Base-by-base conservation (phyloP, 305 asterid species). In the Fraxinus xanthoxyloides region DNA sequence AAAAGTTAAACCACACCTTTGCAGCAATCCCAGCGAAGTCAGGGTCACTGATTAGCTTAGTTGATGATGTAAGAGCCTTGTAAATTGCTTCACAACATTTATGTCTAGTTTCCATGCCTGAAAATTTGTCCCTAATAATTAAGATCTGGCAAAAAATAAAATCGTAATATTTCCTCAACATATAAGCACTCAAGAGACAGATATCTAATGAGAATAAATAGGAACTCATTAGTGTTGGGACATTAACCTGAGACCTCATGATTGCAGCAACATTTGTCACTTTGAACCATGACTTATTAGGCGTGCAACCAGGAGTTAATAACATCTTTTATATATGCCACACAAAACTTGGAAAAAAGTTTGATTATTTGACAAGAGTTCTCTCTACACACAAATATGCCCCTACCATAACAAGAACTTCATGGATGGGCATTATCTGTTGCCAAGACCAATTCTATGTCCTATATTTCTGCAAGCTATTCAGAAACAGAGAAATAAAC, bases 31-130 rank as follows among this genome's bases (percentile, higher is more conserved):
- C 87, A 65, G 90, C 81, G 48, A 88, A 84, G 77, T 91, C 85
- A 85, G 93, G 90, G 77, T 95, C 96, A 82, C 88, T 82, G 48
- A 76, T 40, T 84, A 89, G 92, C 86, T 85, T 92, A 77, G 81
- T 79, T 59, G 96, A 90, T 48, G 95, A 90, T 7, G 89, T 34
- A 78, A 92, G 84, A 75, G 86, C 90, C 83, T 81, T 86, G 86
- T 80, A 82, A 82, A 95, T 88, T 82, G 95, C 92, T 87, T 93
- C 89, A 74, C 97, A 95, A 82, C 98, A 94, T 82, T 90, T 91
- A 59, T 95, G 95, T 34, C 97, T 91, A 77, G 96, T 94, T 89
- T 95, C 98, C 99, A 95, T 95, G 80, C 98, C 99, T 95, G 93
- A 75, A 35, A 76, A 72, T 80, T 61, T 73, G 61, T 78, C 70